These are phyloP conservation scores for Fusarium chaquense DNA, from an alignment of 2,329 filamentous ascomycete genomes.

Conservation along the genomic window DNA sequence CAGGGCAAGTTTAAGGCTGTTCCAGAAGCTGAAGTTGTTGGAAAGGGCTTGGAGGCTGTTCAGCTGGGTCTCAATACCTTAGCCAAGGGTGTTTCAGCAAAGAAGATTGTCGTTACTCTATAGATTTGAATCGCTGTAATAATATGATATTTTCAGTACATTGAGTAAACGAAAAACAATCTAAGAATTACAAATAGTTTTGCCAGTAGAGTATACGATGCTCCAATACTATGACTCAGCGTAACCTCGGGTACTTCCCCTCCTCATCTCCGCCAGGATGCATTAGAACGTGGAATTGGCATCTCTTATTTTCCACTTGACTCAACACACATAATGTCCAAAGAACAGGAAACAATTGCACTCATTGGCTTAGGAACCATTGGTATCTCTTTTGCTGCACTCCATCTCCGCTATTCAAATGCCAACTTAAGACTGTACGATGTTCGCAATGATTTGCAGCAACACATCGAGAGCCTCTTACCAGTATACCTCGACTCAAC, in stretches of 20 bases:
- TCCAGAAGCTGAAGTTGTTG: constrained; percentile 25
- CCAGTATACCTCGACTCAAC: constrained; percentile 25
- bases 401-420: constrained; percentile 33
- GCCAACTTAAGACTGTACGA: constrained; percentile 28
- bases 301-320: neutral
- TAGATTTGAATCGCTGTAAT: no score
- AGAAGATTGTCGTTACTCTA: constrained; percentile 30
- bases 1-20: constrained; percentile 23
- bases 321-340: neutral
- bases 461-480: constrained; percentile 27
- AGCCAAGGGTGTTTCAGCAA: constrained; percentile 30
- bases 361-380: constrained; percentile 37
- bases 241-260: constrained; percentile 22
- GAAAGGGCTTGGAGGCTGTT: constrained; percentile 21
- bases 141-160: no score
- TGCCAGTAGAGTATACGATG: neutral
- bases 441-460: constrained; percentile 27
- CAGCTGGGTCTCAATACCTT: constrained; percentile 24
- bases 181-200: neutral
- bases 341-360: constrained; percentile 25
- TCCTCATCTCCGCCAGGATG: constrained; percentile 25
- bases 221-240: neutral
- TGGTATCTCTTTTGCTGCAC: constrained; percentile 29
- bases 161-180: no score
- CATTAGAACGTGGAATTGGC: neutral